phyloP scores from a whole-genome alignment of 2,329 filamentous ascomycete species.

The Aureobasidium pullulans region DNA sequence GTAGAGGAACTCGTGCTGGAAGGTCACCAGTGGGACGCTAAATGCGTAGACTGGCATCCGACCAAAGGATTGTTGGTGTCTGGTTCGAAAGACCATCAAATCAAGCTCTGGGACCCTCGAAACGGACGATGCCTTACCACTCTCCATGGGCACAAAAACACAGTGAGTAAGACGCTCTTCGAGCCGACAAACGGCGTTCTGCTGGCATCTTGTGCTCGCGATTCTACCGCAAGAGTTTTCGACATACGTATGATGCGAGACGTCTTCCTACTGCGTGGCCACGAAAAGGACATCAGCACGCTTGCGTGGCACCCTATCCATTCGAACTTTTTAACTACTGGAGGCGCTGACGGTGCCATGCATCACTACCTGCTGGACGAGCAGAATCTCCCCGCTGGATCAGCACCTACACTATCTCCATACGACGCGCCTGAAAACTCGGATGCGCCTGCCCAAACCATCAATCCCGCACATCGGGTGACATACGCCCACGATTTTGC shows the following conservation, averaged over 20 bases:
- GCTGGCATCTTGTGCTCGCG: conserved; percentile 84
- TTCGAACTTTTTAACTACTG: conserved; percentile 79
- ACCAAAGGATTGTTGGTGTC: conserved; percentile 90
- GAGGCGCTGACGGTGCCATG: conserved; percentile 80
- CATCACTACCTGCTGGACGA: conserved; percentile 96
- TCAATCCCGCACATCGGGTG: conserved; percentile 82
- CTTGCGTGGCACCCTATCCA: conserved; percentile 92
- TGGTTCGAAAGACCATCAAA: conserved; percentile 92
- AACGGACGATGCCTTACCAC: conserved; percentile 85
- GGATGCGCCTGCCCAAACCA: conserved; percentile 77
- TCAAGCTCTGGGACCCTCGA: conserved; percentile 98
- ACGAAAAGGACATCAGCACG: conserved; percentile 93
- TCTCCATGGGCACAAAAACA: conserved; percentile 94
- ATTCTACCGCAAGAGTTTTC: conserved; percentile 88
- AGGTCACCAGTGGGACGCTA: conserved; percentile 97
- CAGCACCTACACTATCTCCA: conserved; percentile 64
- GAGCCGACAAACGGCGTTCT: conserved; percentile 78
- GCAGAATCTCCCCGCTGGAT: conserved; percentile 73
- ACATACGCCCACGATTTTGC: conserved; percentile 87
- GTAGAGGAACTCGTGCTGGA: conserved; percentile 74
- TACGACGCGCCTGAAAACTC: conserved; percentile 77
- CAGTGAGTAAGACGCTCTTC: conserved; percentile 86
- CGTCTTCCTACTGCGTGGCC: conserved; percentile 83
- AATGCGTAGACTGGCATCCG: conserved; percentile 95
- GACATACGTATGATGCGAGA: conserved; percentile 98